Conservation (phyloP, 495 filamentous ascomycete species). For the Neurospora sp. region DNA sequence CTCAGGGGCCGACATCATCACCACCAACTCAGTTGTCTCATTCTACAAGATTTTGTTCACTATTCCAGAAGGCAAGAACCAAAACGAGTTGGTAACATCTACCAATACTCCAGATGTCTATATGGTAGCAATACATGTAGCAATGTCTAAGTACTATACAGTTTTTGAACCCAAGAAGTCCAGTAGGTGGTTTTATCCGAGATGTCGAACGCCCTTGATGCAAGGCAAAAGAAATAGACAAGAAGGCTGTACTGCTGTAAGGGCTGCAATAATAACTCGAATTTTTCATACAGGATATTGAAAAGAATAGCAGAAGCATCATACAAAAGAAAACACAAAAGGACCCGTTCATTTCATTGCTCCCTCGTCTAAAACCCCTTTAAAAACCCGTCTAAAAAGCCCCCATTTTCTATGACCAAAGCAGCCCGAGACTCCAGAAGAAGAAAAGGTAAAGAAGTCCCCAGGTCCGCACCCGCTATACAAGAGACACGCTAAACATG, state of each 20-base stretch:
- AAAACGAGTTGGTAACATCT: no score
- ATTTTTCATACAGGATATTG: background rate
- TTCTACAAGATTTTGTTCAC: background rate
- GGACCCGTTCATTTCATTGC: background rate
- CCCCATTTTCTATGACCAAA: background rate
- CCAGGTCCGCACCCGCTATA: conserved; percentile 1
- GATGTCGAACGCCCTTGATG: background rate
- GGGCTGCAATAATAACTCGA: background rate
- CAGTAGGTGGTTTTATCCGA: background rate
- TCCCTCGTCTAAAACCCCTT: background rate
- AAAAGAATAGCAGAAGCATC: background rate
- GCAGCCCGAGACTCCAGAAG: conserved; percentile 10
- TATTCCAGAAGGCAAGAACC: background rate
- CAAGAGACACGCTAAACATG: background rate
- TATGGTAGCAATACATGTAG: background rate
- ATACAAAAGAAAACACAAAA: background rate
- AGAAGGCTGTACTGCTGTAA: background rate
- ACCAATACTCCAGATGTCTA: background rate
- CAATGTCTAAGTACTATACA: background rate
- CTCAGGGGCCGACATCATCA: background rate
- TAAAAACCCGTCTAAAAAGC: background rate
- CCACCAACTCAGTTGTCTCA: background rate
- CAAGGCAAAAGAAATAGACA: background rate
- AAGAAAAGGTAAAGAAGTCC: conserved; percentile 1
- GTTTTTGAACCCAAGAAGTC: background rate